These are phyloP conservation scores for Fraxinus baroniana DNA, from an alignment of 305 asterid species.

Conservation along the genomic window DNA sequence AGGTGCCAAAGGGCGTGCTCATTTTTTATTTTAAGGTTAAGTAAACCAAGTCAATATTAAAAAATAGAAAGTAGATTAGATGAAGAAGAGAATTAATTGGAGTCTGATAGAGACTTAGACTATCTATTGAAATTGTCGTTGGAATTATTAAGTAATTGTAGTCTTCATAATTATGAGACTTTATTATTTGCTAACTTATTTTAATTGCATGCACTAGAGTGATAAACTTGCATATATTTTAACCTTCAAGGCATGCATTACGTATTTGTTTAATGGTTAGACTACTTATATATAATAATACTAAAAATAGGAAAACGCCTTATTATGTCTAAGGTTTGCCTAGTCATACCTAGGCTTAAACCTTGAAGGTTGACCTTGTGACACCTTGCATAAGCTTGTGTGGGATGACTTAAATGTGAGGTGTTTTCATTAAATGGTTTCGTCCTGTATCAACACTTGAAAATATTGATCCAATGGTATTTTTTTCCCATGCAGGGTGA, in stretches of 20 bases:
- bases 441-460: not conserved
- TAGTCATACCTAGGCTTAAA: not conserved
- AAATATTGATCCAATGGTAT: not conserved
- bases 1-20: not conserved
- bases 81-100: not conserved
- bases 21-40: not conserved
- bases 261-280: not conserved
- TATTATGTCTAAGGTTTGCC: not conserved
- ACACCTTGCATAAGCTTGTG: not conserved
- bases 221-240: not conserved
- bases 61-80: not conserved
- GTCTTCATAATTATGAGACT: not conserved
- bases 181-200: not conserved
- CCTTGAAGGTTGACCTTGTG: not conserved
- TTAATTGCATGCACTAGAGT: not conserved
- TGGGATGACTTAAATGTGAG: constrained; percentile 18
- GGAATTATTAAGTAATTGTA: not conserved
- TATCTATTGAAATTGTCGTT: not conserved
- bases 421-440: not conserved
- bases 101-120: not conserved
- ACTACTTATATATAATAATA: not conserved
- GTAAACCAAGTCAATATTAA: not conserved
- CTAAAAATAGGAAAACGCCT: not conserved
- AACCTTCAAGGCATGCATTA: not conserved
- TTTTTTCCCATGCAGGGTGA: constrained; percentile 3